Evolutionary conservation across 2,329 filamentous ascomycete genomes (phyloP).

Genomic region (Aureobasidium sp.): DNA sequence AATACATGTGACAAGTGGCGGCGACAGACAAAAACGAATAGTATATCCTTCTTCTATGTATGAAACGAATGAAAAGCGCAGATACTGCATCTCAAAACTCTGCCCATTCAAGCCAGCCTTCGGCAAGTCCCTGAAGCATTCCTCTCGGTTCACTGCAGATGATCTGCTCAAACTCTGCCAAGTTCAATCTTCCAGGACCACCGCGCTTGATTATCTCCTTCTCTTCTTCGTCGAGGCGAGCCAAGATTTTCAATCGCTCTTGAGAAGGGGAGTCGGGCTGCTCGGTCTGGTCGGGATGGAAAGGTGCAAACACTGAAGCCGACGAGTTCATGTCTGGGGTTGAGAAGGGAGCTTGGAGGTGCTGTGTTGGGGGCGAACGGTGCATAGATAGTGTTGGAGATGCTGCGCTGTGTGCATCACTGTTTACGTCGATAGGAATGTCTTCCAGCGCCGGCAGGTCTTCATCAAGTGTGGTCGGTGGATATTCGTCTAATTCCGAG

Average conservation of each 20-base stretch:
- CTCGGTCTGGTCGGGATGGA: background rate
- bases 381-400: background rate
- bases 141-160: constrained; percentile 53
- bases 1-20: too few species aligned
- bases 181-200: constrained; percentile 72
- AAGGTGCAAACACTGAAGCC: background rate
- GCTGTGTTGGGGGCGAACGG: background rate
- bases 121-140: constrained; percentile 69
- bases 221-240: constrained; percentile 56
- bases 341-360: constrained; percentile 4
- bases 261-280: constrained; percentile 20
- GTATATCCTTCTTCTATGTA: background rate
- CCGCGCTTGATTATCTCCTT: constrained; percentile 61
- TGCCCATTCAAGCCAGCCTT: constrained; percentile 80
- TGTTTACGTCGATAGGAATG: background rate
- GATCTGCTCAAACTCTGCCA: constrained; percentile 69
- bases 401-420: background rate
- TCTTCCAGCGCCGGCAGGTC: background rate
- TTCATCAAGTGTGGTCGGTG: background rate
- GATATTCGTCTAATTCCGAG: background rate
- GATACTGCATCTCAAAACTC: constrained; percentile 39
- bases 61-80: background rate
- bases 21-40: background rate
- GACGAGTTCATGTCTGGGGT: background rate
- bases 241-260: constrained; percentile 39